Percentiles rank a stretch among this genome's conserved stretches.
phyloP scores from a whole-genome alignment of 768 basidiomycete species.

The Suillus alpinus region DNA sequence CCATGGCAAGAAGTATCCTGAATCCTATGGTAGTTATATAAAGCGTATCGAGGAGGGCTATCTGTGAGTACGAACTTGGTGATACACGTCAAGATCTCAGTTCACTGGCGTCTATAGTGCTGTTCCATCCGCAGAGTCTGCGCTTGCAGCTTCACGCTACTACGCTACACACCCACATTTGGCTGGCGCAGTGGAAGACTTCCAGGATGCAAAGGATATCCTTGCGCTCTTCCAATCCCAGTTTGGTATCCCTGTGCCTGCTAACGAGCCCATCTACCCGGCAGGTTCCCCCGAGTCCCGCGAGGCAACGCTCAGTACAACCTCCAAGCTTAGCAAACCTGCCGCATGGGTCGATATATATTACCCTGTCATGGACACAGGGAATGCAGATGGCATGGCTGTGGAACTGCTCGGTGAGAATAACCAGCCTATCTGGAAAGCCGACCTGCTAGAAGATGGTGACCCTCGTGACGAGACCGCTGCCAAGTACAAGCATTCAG shows the following conservation, averaged over 20 bases:
- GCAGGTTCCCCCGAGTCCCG: conserved; percentile 71
- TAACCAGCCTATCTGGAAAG: conserved; percentile 58
- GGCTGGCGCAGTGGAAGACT: conserved; percentile 62
- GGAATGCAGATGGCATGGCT: conserved; percentile 55
- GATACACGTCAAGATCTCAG: neutral
- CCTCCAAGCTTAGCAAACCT: conserved; percentile 45
- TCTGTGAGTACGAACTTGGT: conserved; percentile 29
- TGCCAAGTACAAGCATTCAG: conserved; percentile 57
- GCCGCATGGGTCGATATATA: conserved; percentile 85
- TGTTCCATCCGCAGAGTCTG: conserved; percentile 56
- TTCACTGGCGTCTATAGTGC: conserved; percentile 34
- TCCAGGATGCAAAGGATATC: conserved; percentile 62
- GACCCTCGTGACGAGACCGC: conserved; percentile 72
- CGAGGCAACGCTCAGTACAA: conserved; percentile 58
- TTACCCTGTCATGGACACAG: conserved; percentile 82
- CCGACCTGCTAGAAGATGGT: conserved; percentile 71
- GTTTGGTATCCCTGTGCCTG: conserved; percentile 47
- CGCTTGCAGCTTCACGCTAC: conserved; percentile 50
- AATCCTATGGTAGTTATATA: conserved; percentile 14
- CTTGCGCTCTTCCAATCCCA: conserved; percentile 66
- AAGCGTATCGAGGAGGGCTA: conserved; percentile 28
- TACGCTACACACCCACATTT: conserved; percentile 72
- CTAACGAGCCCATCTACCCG: conserved; percentile 53
- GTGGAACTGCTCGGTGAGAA: conserved; percentile 62
- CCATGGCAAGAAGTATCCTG: neutral